Evolutionary conservation across 352 stramenopile species (phyloP), one percentile per base, ranked within the genome.

Genomic region (Pythium utonaiense): DNA sequence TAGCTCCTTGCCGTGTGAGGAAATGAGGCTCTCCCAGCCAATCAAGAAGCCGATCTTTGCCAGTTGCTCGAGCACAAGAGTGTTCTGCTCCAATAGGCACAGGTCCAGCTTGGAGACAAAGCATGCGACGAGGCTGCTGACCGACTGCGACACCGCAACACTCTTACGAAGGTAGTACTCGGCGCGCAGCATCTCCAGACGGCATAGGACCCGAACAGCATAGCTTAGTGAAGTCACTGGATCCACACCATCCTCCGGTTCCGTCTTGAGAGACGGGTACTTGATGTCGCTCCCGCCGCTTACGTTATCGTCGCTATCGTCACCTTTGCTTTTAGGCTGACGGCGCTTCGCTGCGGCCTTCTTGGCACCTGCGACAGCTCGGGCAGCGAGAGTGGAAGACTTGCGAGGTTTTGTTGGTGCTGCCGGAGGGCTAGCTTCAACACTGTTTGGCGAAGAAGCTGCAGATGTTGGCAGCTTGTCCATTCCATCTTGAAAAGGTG

Each of bases 11-110:
- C 94, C 95, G 38, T 97, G 91, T 16, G 95, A 96, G 59, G 87
- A 97, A 22, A 99, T 89, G 3, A 99, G 77, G 34, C 91, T 96
- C 72, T 98, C 94, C 83, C 97, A 98, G 19, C 89, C 93, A 42
- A 98, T 87, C 9, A 97, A 62, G 54, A 97, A 97, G 0, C 87
- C 87, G n/a, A 91, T 71, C 22, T 64, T 62, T 0, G 75, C 78
- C 55, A 91, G 70, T 62, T 93, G 85, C 63, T 87, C 73, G 25
- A 96, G 62, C 38, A 89, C 82, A 19, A 75, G 69, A 0, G 66
- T 45, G 56, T 89, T 83, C 45, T 67, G 50, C 54, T 89, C 74
- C 16, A 86, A 78, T 0, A 95, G 60, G 31, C 76, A 88, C 47
- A 94, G 50, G 30, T 95, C 87, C 8, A 96, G 64, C 60, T 90